These are phyloP conservation scores for Paramecium sexaurelia DNA, from an alignment of 73 alveolate species.

Conservation along the genomic window DNA sequence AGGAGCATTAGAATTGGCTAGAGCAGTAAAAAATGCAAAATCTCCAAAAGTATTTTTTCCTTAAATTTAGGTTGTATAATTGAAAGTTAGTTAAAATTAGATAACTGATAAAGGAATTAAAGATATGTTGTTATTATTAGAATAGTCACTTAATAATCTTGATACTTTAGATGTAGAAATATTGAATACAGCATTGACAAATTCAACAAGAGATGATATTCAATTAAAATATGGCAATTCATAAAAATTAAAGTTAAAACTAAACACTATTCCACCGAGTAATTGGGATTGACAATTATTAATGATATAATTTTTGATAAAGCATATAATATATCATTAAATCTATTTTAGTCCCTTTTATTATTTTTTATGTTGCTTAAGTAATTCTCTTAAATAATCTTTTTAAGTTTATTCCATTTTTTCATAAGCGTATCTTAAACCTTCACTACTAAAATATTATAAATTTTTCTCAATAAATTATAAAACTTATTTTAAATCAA, in stretches of 20 bases:
- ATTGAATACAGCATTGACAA: slow-evolving; percentile 60
- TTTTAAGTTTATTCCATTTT: not conserved
- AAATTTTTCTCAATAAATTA: not conserved
- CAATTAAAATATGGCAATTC: not conserved
- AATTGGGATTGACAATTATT: slow-evolving; percentile 41
- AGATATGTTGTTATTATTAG: not conserved
- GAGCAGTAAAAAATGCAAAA: slow-evolving; percentile 26
- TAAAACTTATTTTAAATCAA: not conserved
- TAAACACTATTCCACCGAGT: slow-evolving; percentile 47
- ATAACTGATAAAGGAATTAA: slow-evolving; percentile 15
- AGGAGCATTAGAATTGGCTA: slow-evolving; percentile 48
- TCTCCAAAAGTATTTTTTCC: not conserved
- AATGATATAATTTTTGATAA: not conserved
- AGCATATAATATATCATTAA: not conserved
- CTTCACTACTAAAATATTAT: slow-evolving; percentile 25
- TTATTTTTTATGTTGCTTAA: not conserved
- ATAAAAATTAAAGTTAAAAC: not conserved
- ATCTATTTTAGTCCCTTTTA: not conserved
- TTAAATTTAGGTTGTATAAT: not conserved
- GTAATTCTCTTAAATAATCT: not conserved
- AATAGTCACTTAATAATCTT: not conserved
- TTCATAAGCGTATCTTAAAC: slow-evolving; percentile 7
- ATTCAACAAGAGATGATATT: slow-evolving; percentile 48
- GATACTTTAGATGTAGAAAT: not conserved
- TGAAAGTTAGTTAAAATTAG: not conserved